A percentile compares a stretch with the other conserved stretches of the same genome.
phyloP scores from a whole-genome alignment of 179 eudicot genomes.

The Beta lomatogona region DNA sequence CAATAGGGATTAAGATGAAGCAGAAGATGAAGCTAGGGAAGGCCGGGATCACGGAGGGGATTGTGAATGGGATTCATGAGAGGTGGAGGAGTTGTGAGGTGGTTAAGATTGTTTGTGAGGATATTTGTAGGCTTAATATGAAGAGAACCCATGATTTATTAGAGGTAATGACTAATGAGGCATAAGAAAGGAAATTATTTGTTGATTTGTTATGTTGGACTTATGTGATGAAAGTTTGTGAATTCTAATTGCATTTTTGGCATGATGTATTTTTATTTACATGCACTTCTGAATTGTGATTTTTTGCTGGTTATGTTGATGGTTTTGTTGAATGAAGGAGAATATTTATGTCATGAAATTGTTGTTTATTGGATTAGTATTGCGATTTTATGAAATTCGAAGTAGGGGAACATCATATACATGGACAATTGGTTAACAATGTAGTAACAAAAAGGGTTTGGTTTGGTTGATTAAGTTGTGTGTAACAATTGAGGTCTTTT shows the following conservation, averaged over 20 bases:
- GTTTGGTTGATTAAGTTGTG: not conserved
- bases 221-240: slow-evolving; percentile 3
- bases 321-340: not conserved
- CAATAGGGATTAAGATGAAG: slow-evolving; percentile 60
- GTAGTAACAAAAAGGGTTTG: not conserved
- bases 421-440: not conserved
- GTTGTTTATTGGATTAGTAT: not conserved
- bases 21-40: slow-evolving; percentile 84
- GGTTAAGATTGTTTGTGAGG: slow-evolving; percentile 77
- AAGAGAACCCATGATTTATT: slow-evolving; percentile 74
- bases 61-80: slow-evolving; percentile 94
- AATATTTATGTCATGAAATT: not conserved
- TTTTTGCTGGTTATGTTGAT: not conserved
- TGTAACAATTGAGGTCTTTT: not conserved
- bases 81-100: slow-evolving; percentile 80
- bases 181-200: not conserved
- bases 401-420: not conserved
- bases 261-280: not conserved
- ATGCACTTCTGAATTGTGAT: not conserved
- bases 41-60: slow-evolving; percentile 91
- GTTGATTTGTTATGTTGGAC: no score
- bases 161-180: slow-evolving; percentile 32
- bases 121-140: slow-evolving; percentile 82
- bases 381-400: not conserved
- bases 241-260: not conserved